A percentile compares a stretch with the other conserved stretches of the same genome.
phyloP scores from a whole-genome alignment of 768 basidiomycete genomes.

The Suillus clintonianus region DNA sequence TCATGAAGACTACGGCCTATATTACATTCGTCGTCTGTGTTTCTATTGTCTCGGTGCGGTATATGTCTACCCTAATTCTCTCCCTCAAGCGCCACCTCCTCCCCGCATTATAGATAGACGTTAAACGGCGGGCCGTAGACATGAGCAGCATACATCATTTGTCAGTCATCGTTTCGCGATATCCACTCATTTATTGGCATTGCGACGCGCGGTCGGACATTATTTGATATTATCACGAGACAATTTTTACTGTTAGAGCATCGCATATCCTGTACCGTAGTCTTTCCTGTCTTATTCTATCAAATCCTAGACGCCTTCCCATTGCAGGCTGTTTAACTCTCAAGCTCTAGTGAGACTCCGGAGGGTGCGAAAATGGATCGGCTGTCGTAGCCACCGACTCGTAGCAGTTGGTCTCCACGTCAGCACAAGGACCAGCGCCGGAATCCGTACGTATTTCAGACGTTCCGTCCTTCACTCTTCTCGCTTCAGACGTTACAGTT shows the following conservation, averaged over 20 bases:
- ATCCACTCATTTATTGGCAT: constrained; percentile 45
- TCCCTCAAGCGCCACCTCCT: constrained; percentile 25
- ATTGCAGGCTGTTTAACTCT: constrained; percentile 9
- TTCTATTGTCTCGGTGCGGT: constrained; percentile 36
- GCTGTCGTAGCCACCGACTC: constrained; percentile 2
- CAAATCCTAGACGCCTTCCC: constrained; percentile 12
- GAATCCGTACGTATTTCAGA: not conserved
- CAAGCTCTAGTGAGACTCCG: not conserved
- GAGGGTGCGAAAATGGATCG: constrained; percentile 12
- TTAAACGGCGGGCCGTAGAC: constrained; percentile 44
- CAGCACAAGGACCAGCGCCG: constrained; percentile 18
- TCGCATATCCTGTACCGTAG: constrained; percentile 56
- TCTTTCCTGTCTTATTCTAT: constrained; percentile 29
- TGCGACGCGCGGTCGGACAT: constrained; percentile 53
- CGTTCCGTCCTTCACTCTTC: constrained; percentile 23
- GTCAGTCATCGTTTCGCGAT: constrained; percentile 55
- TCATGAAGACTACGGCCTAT: constrained; percentile 45
- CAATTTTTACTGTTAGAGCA: constrained; percentile 65
- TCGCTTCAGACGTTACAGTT: constrained; percentile 15
- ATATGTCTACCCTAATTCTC: constrained; percentile 18
- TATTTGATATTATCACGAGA: constrained; percentile 53
- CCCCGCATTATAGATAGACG: constrained; percentile 42
- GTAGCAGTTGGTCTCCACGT: constrained; percentile 25
- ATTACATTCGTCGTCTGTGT: constrained; percentile 41
- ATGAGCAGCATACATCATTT: constrained; percentile 49